Base-by-base conservation (phyloP, 495 filamentous ascomycete species). In the Penicillium psychrofluorescens region DNA sequence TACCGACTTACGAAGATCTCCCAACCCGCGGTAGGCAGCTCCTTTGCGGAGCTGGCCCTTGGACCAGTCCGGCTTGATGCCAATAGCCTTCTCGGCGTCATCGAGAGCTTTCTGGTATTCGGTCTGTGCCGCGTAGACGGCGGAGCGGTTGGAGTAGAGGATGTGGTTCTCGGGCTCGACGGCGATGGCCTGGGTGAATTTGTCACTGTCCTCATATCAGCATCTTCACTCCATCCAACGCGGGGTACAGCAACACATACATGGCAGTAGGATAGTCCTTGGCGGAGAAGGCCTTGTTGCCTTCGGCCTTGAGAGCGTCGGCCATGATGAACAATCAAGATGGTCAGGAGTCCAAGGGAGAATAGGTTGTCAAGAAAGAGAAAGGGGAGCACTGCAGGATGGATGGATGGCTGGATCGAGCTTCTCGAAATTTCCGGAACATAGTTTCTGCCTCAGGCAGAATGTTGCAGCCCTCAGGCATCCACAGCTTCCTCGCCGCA, bases 51-150 rank as follows among this genome's bases (percentile, higher is more conserved):
- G 79, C 79, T 88, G 92, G 55, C 92, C 94, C 67, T 96, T 95
- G 30, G 89, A 85, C 94, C 94, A 98, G 72, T 97, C 91, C 11
- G 92, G 86, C 74, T 97, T 97, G 62, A 97, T 70, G 72, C 92
- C 79, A 40, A 82, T 90, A 0, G 88, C 88, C 75, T 95, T 95
- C 56, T 84, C 82, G 40, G 94, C 92, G 78, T 98, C 92, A 42
- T 84, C 74, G 12, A 96, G 69, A 13, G 92, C 92, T 49, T 81
- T 78, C 50, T 84, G 72, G 71, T 85, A 98, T 33, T 95, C 81
- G 51, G 81, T 82, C 60, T 91, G 86, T 8, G 94, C 95, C 15
- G 89, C 82, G 59, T 92, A 95, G n/a, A 92, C 89, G 40, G 88
- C 92, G 8, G 94, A 97, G 44, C 92, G 83, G 68, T 98, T 98